Evolutionary conservation across 2,329 filamentous ascomycete species (phyloP).

Genomic region (Basipetospora chlamydospora): DNA sequence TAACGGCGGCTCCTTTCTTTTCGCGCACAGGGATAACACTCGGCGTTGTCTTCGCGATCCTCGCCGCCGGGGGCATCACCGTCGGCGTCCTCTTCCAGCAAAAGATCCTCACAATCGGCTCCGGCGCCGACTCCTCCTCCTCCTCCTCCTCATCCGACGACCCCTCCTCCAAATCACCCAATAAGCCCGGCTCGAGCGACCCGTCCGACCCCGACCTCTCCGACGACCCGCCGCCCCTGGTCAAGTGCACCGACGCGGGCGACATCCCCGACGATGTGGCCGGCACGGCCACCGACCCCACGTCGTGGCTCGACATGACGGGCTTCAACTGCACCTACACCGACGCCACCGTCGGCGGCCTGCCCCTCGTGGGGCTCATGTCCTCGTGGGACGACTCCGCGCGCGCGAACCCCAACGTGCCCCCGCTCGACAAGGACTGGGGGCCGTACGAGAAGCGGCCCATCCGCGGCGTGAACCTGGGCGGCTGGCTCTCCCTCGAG

Average conservation of each 20-base stretch:
- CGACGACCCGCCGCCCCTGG: neutral
- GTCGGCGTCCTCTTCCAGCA: conserved; percentile 7
- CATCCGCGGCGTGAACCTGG: conserved; percentile 80
- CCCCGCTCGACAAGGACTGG: conserved; percentile 62
- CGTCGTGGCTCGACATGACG: conserved; percentile 75
- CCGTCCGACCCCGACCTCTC: neutral
- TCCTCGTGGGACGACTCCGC: conserved; percentile 74
- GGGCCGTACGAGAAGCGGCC: conserved; percentile 62
- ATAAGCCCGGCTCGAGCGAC: neutral
- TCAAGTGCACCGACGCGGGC: conserved; percentile 28
- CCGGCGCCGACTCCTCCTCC: neutral
- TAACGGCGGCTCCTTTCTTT: neutral
- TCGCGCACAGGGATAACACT: neutral
- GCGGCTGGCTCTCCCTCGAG: conserved; percentile 87
- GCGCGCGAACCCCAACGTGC: conserved; percentile 64
- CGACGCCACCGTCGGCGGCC: conserved; percentile 62
- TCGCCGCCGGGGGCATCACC: neutral
- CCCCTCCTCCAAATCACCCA: neutral
- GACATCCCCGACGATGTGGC: conserved; percentile 51
- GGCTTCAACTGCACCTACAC: conserved; percentile 96
- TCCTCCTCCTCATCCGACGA: neutral
- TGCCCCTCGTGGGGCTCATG: conserved; percentile 85
- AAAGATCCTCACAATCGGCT: conserved; percentile 1
- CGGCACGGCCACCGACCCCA: conserved; percentile 73
- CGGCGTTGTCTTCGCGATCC: neutral